Base-by-base conservation (phyloP, 2,329 filamentous ascomycete species). In the Aspergillus brunneoviolaceus region DNA sequence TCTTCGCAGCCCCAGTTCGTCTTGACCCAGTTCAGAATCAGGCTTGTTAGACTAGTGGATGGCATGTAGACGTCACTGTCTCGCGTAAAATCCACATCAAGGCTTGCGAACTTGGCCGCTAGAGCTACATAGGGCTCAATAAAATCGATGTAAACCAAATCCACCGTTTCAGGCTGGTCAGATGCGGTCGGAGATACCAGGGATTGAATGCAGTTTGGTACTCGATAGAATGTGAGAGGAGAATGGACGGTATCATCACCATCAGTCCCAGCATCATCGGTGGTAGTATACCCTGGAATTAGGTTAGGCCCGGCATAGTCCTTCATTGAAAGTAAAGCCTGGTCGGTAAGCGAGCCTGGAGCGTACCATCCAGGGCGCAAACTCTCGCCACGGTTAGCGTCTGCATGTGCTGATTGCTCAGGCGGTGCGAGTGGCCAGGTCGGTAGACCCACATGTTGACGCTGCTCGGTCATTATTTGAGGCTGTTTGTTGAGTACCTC, bases 71-170 rank as follows among this genome's bases (percentile, higher is more conserved):
- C 71, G 42, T 78, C 74, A 33, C 84, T 83, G 59, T 88, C 83
- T 27, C 68, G 65, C 35, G 77, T 72, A 21, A 78, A 74, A 47
- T 78, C 75, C 65, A 82, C 79, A 60, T 79, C 79, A 54, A 83
- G 74, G 2, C 83, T 83, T 10, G 84, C 72, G 65, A 83, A 87
- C 61, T 87, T 86, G 62, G 96, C 79, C 2, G 92, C 92, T 11
- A 89, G 78, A 19, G 96, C 76, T 45, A 98, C 80, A 84, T 90
- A 96, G 10, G 87, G 87, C 76, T 95, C 85, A 39, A 98, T 87
- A 74, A 97, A 99, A 72, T 96, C 92, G 60, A 96, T 85, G 72
- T 96, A 99, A 14, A 97, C 87, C 7, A 99, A 74, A 73, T 98
- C 94, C 0, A 99, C 92, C 0, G 77, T 88, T 55, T 89, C 85